A percentile compares a stretch with the other conserved stretches of the same genome.
Conservation (phyloP, 1,139 yeast species). For the Yamadazyma epiphylla region DNA sequence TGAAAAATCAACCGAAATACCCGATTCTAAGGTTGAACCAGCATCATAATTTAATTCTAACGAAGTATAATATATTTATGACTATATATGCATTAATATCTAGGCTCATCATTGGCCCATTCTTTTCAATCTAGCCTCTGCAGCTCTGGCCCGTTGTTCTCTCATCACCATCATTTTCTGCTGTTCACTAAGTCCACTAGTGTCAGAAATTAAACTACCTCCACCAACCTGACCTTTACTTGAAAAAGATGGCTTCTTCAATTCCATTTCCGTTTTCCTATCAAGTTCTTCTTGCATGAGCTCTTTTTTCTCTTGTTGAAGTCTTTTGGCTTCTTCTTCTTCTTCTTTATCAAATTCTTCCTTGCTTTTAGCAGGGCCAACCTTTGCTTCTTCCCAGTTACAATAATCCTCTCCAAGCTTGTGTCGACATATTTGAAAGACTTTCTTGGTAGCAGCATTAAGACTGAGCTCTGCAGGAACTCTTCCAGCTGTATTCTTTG, state of each 20-base stretch:
- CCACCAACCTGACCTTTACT: slow-evolving; percentile 29
- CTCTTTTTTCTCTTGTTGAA: slow-evolving; percentile 34
- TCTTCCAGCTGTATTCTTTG: slow-evolving; percentile 49
- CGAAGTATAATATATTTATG: no score
- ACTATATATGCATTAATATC: slow-evolving; percentile 1
- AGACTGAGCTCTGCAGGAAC: slow-evolving; percentile 53
- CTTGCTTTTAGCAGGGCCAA: slow-evolving; percentile 61
- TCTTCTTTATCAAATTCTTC: slow-evolving; percentile 55
- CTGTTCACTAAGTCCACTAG: slow-evolving; percentile 49
- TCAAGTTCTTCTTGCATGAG: slow-evolving; percentile 39
- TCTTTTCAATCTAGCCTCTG: slow-evolving; percentile 71
- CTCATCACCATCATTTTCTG: slow-evolving; percentile 79
- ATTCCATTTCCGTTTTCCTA: slow-evolving; percentile 34
- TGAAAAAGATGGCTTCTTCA: slow-evolving; percentile 30
- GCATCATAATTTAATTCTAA: no score
- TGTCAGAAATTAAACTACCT: slow-evolving; percentile 16
- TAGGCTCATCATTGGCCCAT: no score
- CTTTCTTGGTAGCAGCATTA: slow-evolving; percentile 40
- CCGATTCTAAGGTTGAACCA: background rate
- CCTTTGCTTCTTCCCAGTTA: slow-evolving; percentile 68
- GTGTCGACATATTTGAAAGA: slow-evolving; percentile 67
- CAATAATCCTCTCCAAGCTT: slow-evolving; percentile 65
- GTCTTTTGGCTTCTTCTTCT: slow-evolving; percentile 26
- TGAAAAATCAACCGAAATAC: no score
- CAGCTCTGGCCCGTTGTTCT: slow-evolving; percentile 95